phyloP scores from a whole-genome alignment of 306 rosid genomes.

The Fagus sylvatica region DNA sequence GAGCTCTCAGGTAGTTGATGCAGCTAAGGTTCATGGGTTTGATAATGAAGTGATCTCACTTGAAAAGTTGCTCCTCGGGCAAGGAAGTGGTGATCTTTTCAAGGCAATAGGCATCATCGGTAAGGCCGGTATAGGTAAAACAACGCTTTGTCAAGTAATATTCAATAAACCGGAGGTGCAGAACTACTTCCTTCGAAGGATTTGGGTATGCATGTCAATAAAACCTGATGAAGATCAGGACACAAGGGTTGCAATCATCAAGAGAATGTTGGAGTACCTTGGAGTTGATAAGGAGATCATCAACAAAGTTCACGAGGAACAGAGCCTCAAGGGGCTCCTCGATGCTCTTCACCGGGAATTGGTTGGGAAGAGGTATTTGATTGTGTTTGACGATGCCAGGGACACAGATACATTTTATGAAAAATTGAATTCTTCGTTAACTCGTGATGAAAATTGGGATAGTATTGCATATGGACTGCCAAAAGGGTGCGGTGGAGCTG shows the following conservation, averaged over 20 bases:
- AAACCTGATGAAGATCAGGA: background rate
- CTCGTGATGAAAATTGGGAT: background rate
- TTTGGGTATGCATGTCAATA: conserved; percentile 29
- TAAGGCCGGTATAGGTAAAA: conserved; percentile 17
- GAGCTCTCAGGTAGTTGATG: background rate
- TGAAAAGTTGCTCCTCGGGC: conserved; percentile 2
- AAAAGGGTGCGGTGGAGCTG: conserved; percentile 26
- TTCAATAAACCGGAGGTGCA: conserved; percentile 20
- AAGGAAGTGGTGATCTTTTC: conserved; percentile 1
- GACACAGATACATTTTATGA: conserved; percentile 4
- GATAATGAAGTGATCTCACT: conserved; percentile 13
- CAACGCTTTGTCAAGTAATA: conserved; percentile 13
- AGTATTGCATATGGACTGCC: conserved; percentile 15
- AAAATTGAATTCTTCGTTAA: background rate
- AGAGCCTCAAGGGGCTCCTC: conserved; percentile 3
- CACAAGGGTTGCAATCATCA: background rate
- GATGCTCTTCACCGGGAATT: conserved; percentile 19
- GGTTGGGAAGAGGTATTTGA: conserved; percentile 16
- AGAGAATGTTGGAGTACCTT: conserved; percentile 12
- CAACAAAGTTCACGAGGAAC: background rate
- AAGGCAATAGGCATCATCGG: conserved; percentile 25
- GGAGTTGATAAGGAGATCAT: conserved; percentile 19
- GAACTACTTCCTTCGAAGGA: conserved; percentile 20
- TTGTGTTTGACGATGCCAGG: conserved; percentile 31
- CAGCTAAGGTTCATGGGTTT: conserved; percentile 21